These are phyloP conservation scores for Metroxylon sagu DNA, from an alignment of 176 grass and related monocot species.

Conservation along the genomic window DNA sequence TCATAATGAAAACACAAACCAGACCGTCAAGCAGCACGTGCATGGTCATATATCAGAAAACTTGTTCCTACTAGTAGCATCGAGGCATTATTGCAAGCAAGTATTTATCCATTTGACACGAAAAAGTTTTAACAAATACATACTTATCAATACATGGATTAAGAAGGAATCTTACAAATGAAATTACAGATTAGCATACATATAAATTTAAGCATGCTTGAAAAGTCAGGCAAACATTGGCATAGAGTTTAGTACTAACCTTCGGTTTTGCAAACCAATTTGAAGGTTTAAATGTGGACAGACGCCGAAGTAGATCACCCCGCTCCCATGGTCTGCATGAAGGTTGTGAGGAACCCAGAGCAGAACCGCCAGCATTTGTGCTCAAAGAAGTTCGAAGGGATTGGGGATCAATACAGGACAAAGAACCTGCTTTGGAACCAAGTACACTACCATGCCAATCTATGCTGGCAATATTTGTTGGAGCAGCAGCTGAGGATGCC, in stretches of 20 bases:
- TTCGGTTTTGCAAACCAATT: constrained; percentile 82
- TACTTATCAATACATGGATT: too few species aligned
- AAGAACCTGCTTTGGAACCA: constrained; percentile 62
- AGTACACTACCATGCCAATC: constrained; percentile 75
- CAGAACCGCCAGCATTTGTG: constrained; percentile 63
- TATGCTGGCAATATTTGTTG: constrained; percentile 74
- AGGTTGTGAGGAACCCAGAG: constrained; percentile 46
- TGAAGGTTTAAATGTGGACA: constrained; percentile 71
- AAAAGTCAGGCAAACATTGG: too few species aligned
- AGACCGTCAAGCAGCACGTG: too few species aligned
- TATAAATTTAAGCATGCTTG: too few species aligned
- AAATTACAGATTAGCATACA: too few species aligned
- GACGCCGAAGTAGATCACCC: constrained; percentile 73
- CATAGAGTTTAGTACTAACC: constrained; percentile 20
- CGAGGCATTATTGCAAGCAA: too few species aligned
- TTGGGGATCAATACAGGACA: constrained; percentile 43
- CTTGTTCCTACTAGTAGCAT: too few species aligned
- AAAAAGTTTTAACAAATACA: too few species aligned
- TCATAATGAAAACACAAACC: too few species aligned
- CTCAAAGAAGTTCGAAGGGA: constrained; percentile 51
- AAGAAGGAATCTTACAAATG: too few species aligned
- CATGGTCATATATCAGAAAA: too few species aligned
- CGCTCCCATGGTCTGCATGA: constrained; percentile 92
- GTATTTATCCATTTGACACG: too few species aligned
- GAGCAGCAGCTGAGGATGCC: constrained; percentile 65